These are phyloP conservation scores for Zea luxurians DNA, from an alignment of 176 grass and related monocot genomes.

Conservation along the genomic window DNA sequence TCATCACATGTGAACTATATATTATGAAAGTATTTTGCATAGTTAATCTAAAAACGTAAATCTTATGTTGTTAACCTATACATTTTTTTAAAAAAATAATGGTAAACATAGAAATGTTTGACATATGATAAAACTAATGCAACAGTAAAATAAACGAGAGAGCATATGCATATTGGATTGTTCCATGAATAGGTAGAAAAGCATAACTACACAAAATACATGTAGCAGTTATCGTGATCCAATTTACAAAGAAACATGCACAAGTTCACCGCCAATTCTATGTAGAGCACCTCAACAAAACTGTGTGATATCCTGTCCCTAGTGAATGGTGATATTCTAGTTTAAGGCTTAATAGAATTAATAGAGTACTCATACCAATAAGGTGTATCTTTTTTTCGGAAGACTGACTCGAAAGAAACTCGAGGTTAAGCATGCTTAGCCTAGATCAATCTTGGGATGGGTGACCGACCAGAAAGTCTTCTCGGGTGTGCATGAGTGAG, in stretches of 20 bases:
- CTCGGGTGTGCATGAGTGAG: no score
- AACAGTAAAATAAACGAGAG: not conserved
- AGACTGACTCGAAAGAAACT: no score
- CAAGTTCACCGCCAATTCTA: not conserved
- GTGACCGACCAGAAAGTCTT: no score
- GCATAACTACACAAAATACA: not conserved
- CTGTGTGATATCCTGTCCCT: no score
- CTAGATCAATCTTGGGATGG: no score
- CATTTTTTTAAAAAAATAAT: not conserved
- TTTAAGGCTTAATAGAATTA: no score
- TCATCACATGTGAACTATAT: not conserved
- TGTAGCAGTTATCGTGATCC: not conserved
- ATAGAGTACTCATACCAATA: no score
- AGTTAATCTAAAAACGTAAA: not conserved
- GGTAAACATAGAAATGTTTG: not conserved
- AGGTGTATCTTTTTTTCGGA: no score
- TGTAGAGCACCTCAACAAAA: not conserved
- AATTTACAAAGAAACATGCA: not conserved
- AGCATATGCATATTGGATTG: not conserved
- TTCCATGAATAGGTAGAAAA: slow-evolving; percentile 24
- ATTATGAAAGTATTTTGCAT: not conserved
- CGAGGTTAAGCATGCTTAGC: no score
- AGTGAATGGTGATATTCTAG: no score
- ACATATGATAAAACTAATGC: not conserved
- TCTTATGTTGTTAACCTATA: not conserved